Conservation (phyloP, 2,329 filamentous ascomycete genomes). For the Claviceps digitariae region DNA sequence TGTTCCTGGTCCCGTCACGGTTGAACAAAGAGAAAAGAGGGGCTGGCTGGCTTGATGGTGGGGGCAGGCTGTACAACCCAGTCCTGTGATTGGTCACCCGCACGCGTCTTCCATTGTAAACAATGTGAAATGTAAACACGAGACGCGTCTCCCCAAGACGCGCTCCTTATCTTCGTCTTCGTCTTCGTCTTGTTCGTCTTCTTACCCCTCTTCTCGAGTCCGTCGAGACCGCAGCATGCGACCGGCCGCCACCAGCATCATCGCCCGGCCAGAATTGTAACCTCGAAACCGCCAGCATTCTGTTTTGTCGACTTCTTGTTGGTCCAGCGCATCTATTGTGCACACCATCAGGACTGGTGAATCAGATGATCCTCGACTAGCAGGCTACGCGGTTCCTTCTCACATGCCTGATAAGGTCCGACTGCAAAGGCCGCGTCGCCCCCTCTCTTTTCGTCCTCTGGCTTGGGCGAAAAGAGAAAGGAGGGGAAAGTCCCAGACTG, state of each 20-base stretch:
- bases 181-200: too few species aligned
- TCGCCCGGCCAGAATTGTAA: neutral
- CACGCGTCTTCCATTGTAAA: neutral
- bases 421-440: neutral
- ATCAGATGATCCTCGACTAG: neutral
- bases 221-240: too few species aligned
- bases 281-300: neutral
- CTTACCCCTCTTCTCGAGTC: neutral
- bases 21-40: too few species aligned
- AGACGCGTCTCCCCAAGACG: constrained; percentile 3
- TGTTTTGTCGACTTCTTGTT: neutral
- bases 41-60: too few species aligned
- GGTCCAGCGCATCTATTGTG: neutral
- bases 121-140: constrained; percentile 4
- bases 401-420: neutral
- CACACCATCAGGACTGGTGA: neutral
- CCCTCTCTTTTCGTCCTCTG: neutral
- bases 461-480: too few species aligned
- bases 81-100: neutral
- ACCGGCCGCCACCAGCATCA: neutral
- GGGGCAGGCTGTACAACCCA: too few species aligned
- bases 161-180: neutral
- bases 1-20: too few species aligned
- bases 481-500: too few species aligned
- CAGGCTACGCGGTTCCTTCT: neutral